These are phyloP conservation scores for Calonectria naviculata DNA, from an alignment of 2,329 filamentous ascomycete genomes.

Conservation along the genomic window DNA sequence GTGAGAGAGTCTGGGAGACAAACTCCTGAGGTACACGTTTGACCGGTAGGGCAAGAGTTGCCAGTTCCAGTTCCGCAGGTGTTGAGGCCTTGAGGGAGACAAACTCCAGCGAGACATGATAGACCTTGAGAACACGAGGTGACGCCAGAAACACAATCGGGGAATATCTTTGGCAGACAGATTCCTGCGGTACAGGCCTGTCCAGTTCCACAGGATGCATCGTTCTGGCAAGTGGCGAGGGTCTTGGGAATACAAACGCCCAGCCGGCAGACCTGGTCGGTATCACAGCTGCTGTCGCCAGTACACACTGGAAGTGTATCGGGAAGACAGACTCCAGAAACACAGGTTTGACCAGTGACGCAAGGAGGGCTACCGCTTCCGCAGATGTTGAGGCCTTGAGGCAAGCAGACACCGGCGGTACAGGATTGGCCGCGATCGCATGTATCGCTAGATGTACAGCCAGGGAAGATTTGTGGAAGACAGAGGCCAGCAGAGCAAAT, in stretches of 20 bases:
- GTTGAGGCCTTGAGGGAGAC: background rate
- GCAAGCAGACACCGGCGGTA: background rate
- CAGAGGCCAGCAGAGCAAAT: conserved; percentile 4
- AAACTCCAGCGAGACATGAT: background rate
- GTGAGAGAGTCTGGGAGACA: conserved; percentile 2
- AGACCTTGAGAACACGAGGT: background rate
- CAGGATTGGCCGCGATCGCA: background rate
- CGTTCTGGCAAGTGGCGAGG: background rate
- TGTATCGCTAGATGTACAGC: background rate
- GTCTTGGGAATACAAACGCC: conserved; percentile 2
- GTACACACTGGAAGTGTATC: background rate
- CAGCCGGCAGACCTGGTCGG: conserved; percentile 1
- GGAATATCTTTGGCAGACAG: background rate
- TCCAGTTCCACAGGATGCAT: background rate
- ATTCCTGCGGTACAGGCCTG: conserved; percentile 5
- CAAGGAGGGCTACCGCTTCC: background rate
- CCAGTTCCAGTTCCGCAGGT: background rate
- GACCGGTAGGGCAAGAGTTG: background rate
- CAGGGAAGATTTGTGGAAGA: conserved; percentile 11
- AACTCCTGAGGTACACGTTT: conserved; percentile 4
- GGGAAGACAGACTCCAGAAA: conserved; percentile 4
- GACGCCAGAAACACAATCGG: background rate
- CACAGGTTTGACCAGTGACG: background rate
- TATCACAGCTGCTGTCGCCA: background rate
- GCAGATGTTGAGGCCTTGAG: background rate